phyloP scores from a whole-genome alignment of 805 yeast genomes.

The Metschnikowia orientalis region DNA sequence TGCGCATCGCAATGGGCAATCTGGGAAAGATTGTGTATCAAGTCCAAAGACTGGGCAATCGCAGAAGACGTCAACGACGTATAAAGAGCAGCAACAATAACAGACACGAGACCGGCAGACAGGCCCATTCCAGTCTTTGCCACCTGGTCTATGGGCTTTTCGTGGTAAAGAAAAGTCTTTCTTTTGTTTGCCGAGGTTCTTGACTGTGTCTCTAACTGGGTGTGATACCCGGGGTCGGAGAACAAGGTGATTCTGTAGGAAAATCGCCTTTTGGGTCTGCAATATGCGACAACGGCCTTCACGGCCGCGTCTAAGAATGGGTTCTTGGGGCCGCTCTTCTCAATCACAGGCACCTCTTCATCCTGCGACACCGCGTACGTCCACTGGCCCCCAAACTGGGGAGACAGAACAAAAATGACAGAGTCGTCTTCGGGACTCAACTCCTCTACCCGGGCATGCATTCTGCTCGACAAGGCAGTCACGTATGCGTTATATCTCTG shows the following conservation, averaged over 20 bases:
- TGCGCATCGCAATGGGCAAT: slow-evolving; percentile 92
- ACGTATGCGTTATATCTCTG: slow-evolving; percentile 73
- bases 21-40: slow-evolving; percentile 83
- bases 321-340: slow-evolving; percentile 41
- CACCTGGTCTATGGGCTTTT: slow-evolving; percentile 57
- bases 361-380: slow-evolving; percentile 32
- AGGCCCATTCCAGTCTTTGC: slow-evolving; percentile 96
- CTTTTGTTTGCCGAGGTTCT: slow-evolving; percentile 33
- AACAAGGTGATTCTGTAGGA: slow-evolving; percentile 53
- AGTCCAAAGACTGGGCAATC: slow-evolving; percentile 15
- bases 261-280: slow-evolving; percentile 25
- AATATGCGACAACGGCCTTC: slow-evolving; percentile 50
- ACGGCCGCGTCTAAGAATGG: slow-evolving; percentile 74
- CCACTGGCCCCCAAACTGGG: slow-evolving; percentile 82
- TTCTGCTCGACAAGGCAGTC: slow-evolving; percentile 82
- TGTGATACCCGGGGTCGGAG: slow-evolving; percentile 88
- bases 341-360: slow-evolving; percentile 11
- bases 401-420: slow-evolving; percentile 52
- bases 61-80: slow-evolving; percentile 27
- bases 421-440: slow-evolving; percentile 12
- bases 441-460: slow-evolving; percentile 62
- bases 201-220: slow-evolving; percentile 49
- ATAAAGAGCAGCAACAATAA: slow-evolving; percentile 65
- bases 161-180: slow-evolving; percentile 57
- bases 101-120: slow-evolving; percentile 89